These are phyloP conservation scores for Rhododendron griersonianum DNA, from an alignment of 148 eudicot species.

Conservation along the genomic window DNA sequence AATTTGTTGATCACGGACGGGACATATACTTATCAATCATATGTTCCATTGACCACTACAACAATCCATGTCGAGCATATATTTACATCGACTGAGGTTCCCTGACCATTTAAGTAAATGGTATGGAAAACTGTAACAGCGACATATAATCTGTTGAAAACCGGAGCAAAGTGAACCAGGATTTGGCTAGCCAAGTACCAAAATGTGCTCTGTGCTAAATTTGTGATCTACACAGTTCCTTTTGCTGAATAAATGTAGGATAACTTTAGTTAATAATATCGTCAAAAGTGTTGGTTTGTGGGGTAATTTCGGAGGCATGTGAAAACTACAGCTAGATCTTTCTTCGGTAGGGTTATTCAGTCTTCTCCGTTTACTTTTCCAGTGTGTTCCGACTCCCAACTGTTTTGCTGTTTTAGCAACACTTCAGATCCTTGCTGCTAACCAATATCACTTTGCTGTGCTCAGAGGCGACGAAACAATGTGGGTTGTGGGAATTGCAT, in stretches of 20 bases:
- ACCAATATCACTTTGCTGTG: neutral
- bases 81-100: neutral
- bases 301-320: neutral
- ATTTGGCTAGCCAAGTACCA: neutral
- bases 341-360: neutral
- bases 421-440: neutral
- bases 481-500: too few relatives aligned
- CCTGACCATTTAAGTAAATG: neutral
- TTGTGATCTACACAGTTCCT: too few relatives aligned
- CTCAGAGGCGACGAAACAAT: too few relatives aligned
- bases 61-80: neutral
- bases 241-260: too few relatives aligned
- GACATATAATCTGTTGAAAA: neutral
- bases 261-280: too few relatives aligned
- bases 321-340: neutral
- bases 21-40: too few relatives aligned
- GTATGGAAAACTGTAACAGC: neutral
- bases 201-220: neutral
- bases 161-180: neutral
- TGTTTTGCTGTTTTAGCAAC: neutral
- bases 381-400: neutral
- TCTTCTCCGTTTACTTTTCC: neutral
- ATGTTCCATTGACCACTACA: neutral
- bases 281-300: neutral
- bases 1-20: too few relatives aligned